Evolutionary conservation across 441 rosid genomes (phyloP).

Genomic region (Melastoma candidum): DNA sequence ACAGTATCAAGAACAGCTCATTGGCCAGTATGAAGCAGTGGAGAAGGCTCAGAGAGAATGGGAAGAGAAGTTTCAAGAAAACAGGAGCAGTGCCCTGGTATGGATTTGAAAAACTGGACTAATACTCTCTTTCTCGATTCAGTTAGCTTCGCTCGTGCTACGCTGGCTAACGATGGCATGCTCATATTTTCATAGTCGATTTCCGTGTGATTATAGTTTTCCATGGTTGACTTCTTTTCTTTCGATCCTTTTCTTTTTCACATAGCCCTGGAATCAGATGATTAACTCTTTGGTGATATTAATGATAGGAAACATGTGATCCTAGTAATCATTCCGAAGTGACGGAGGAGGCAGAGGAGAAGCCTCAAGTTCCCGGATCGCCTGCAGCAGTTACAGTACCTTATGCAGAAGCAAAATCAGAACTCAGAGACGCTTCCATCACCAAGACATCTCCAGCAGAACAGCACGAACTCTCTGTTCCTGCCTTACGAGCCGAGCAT

Average conservation of each 20-base stretch:
- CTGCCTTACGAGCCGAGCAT: conserved; percentile 24
- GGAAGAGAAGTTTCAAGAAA: conserved; percentile 87
- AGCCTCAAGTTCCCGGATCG: conserved; percentile 27
- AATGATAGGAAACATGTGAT: conserved; percentile 66
- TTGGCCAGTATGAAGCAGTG: conserved; percentile 67
- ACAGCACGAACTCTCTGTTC: conserved; percentile 15
- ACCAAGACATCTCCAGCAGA: conserved; percentile 6
- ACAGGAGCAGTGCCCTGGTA: conserved; percentile 63
- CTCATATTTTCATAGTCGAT: too few relatives aligned
- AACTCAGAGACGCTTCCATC: conserved; percentile 22
- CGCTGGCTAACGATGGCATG: not conserved
- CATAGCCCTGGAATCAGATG: conserved; percentile 12
- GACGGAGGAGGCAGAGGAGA: conserved; percentile 22
- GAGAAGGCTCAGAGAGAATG: conserved; percentile 89
- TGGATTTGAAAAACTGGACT: conserved; percentile 11
- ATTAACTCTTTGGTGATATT: not conserved
- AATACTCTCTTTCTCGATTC: too few relatives aligned
- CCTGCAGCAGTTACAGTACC: conserved; percentile 19
- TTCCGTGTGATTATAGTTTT: too few relatives aligned
- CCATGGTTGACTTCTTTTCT: not conserved
- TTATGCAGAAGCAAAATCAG: conserved; percentile 19
- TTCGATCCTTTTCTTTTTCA: conserved; percentile 14
- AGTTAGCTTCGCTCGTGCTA: too few relatives aligned
- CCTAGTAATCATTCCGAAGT: conserved; percentile 83
- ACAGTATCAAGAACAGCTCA: conserved; percentile 63